These are phyloP conservation scores for Celoporthe dispersa DNA, from an alignment of 2,329 filamentous ascomycete genomes.

Conservation along the genomic window DNA sequence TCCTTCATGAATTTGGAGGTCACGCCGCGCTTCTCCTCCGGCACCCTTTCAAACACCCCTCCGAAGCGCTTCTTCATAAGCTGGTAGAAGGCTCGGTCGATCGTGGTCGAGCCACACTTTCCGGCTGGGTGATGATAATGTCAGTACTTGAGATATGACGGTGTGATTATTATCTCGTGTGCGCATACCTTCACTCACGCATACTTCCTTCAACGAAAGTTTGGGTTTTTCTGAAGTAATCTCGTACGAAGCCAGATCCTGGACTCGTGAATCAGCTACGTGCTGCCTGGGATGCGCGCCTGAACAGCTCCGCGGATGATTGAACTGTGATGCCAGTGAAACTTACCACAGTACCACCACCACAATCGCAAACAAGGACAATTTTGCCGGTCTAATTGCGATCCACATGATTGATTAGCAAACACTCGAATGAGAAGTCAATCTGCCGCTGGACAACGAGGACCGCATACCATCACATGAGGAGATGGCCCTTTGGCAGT, in stretches of 20 bases:
- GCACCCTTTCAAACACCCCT: background rate
- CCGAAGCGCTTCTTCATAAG: slow-evolving; percentile 13
- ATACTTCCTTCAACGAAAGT: slow-evolving; percentile 1
- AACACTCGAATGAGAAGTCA: background rate
- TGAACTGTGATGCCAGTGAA: background rate
- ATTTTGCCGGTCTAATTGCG: slow-evolving; percentile 5
- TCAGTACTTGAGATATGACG: background rate
- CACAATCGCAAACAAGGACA: slow-evolving; percentile 13
- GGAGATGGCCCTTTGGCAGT: slow-evolving; percentile 1
- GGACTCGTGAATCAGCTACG: background rate
- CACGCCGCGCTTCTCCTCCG: slow-evolving; percentile 13
- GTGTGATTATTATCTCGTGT: background rate
- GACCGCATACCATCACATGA: background rate
- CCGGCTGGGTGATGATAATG: background rate
- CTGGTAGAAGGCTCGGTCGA: slow-evolving; percentile 14
- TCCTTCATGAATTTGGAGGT: slow-evolving; percentile 14
- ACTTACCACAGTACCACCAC: slow-evolving; percentile 11
- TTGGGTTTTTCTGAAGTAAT: background rate
- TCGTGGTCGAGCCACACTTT: slow-evolving; percentile 17
- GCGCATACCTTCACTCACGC: slow-evolving; percentile 11
- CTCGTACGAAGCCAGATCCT: slow-evolving; percentile 6
- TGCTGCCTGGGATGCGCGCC: background rate
- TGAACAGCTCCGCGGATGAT: background rate
- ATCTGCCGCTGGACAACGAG: background rate
- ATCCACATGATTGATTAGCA: background rate